Base-by-base conservation (phyloP, 2,329 filamentous ascomycete genomes). In the Rhytidhysteron rufulum region DNA sequence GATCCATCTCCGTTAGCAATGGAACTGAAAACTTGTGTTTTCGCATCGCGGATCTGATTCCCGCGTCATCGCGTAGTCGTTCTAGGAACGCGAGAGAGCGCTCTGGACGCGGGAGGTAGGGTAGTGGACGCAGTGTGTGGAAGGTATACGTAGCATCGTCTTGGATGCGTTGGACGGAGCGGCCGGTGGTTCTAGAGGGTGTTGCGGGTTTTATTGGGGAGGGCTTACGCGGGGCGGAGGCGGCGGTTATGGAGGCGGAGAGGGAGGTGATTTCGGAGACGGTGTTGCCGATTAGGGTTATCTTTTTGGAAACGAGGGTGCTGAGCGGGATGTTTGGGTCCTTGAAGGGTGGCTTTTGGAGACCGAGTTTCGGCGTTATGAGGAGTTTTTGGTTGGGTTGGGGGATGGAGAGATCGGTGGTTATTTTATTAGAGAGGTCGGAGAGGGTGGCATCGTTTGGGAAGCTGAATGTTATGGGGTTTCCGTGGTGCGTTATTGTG, bases 1-100 rank as follows among this genome's bases (percentile, higher is more conserved):
- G 93, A 54, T 98, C 86, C 91, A 98, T 97, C 67, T 98, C 93
- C 0, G 90, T 96, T 19, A 98, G 74, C 3, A 97, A 67, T 0
- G 84, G 84, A 1, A 98, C 93, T 16, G 77, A 79, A 71, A 95
- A 96, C 48, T 82, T 79, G 70, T 95, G 90, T 54, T 82, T 83
- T 13, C 78, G 73, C 93, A 98, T 98, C 1, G 82, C 78, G 1
- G 83, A 74, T 48, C 83, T 83, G 66, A 98, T 91, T 6, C 93
- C 93, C 0, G 87, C 83, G 62, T 98, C 93, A 45, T 84, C 78
- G 48, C 82, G 82, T 3, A 98, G 74, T 1, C 86, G 79, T 60
- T 85, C 74, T 2, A 98, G 78, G 53, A 91, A 88, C 1, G 75
- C 70, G 4, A 82, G 74, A 9, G 83, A 86, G 39, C 82, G 81